A percentile compares a stretch with the other conserved stretches of the same genome.
Conservation (phyloP, 768 basidiomycete genomes). For the Pholiota molesta region DNA sequence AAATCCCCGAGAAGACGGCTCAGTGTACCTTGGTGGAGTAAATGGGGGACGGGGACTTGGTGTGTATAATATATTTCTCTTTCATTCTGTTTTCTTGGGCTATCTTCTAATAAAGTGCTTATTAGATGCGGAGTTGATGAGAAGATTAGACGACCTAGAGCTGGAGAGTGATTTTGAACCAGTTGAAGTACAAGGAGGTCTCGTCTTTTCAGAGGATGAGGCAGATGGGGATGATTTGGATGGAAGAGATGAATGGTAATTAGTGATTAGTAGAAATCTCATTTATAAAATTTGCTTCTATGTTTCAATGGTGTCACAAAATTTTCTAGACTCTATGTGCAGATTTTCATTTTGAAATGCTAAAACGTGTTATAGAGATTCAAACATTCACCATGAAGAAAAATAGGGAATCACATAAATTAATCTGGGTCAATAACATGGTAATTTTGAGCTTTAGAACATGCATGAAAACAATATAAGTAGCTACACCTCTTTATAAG, state of each 20-base stretch:
- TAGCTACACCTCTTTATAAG: too few species aligned
- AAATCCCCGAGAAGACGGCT: not conserved
- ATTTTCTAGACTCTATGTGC: too few species aligned
- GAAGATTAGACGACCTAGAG: not conserved
- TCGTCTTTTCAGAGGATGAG: not conserved
- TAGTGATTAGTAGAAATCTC: not conserved
- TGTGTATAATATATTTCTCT: too few species aligned
- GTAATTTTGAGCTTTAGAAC: too few species aligned
- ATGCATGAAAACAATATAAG: too few species aligned
- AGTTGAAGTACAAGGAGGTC: not conserved
- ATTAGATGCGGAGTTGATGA: not conserved
- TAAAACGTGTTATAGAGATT: too few species aligned
- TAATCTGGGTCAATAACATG: too few species aligned
- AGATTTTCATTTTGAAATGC: too few species aligned
- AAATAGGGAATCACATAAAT: too few species aligned
- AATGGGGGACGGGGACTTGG: not conserved
- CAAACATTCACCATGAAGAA: too few species aligned
- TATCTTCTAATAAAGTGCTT: not conserved
- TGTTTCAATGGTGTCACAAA: too few species aligned
- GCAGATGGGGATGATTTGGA: not conserved
- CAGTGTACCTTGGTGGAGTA: not conserved
- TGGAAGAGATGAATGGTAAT: not conserved
- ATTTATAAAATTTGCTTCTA: too few species aligned
- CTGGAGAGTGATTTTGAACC: not conserved
- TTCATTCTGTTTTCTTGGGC: not conserved